These are phyloP conservation scores for Erysimum cheiranthoides DNA, from an alignment of 345 rosid species.

Conservation along the genomic window DNA sequence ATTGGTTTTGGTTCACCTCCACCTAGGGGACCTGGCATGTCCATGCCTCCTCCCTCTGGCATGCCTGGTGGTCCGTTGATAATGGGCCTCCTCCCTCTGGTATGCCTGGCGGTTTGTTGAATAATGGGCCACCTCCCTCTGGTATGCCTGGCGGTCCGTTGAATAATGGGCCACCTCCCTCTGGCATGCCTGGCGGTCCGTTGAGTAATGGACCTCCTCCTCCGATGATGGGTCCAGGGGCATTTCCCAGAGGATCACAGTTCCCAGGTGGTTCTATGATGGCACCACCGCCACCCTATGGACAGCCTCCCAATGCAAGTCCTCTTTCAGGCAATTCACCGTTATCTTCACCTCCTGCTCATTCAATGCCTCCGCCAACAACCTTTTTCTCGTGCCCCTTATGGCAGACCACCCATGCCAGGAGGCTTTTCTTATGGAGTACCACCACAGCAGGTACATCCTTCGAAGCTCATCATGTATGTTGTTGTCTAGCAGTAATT, in stretches of 20 bases:
- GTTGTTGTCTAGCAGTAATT: slow-evolving; percentile 1
- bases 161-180: slow-evolving; percentile 1
- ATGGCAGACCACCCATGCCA: slow-evolving; percentile 36
- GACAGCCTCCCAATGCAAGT: slow-evolving; percentile 37
- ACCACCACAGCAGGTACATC: slow-evolving; percentile 43
- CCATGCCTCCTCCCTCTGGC: slow-evolving; percentile 29
- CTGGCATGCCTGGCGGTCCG: slow-evolving; percentile 13
- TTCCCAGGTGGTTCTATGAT: slow-evolving; percentile 33
- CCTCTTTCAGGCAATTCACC: slow-evolving; percentile 37
- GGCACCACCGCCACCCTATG: slow-evolving; percentile 42
- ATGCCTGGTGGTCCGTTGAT: background rate
- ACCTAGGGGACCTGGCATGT: slow-evolving; percentile 36
- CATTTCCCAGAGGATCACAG: slow-evolving; percentile 39
- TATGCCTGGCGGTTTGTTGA: no score
- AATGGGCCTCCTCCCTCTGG: no score
- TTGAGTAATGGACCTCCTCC: slow-evolving; percentile 16
- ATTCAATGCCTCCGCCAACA: slow-evolving; percentile 37
- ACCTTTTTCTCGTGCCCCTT: slow-evolving; percentile 41
- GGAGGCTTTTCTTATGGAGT: slow-evolving; percentile 41
- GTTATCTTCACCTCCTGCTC: slow-evolving; percentile 42
- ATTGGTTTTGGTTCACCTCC: slow-evolving; percentile 46
- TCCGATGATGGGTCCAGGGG: slow-evolving; percentile 36
- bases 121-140: slow-evolving; percentile 28
- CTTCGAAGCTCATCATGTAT: background rate
- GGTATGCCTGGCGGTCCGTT: background rate